These are phyloP conservation scores for Prosopis cineraria DNA, from an alignment of 306 rosid species.

Conservation along the genomic window DNA sequence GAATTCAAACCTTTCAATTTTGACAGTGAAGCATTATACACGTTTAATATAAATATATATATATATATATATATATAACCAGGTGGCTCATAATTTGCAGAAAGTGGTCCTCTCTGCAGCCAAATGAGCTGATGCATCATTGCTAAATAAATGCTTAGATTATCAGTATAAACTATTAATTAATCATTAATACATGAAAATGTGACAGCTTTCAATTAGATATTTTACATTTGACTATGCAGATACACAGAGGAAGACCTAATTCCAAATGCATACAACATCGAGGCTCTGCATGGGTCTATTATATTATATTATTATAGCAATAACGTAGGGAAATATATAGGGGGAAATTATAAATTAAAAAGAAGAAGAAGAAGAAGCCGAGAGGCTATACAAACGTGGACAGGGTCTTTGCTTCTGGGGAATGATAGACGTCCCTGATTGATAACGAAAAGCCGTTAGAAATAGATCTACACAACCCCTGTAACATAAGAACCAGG, in stretches of 20 bases:
- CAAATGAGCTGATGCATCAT: constrained; percentile 9
- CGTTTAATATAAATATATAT: rapidly evolving
- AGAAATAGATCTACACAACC: constrained; percentile 15
- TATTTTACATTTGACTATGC: background rate
- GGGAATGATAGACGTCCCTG: background rate
- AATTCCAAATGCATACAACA: background rate
- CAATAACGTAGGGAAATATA: background rate
- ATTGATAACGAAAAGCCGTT: constrained; percentile 30
- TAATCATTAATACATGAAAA: background rate
- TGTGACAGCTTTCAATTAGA: background rate
- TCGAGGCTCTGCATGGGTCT: background rate
- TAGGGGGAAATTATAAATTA: no score
- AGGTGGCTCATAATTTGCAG: constrained; percentile 60
- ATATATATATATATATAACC: background rate
- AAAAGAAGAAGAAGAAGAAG: no score
- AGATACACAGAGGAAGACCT: background rate
- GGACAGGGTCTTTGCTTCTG: constrained; percentile 19
- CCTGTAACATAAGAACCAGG: background rate
- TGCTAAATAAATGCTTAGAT: no score
- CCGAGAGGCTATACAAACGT: background rate
- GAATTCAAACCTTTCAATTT: background rate
- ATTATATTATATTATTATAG: background rate
- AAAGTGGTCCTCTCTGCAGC: constrained; percentile 58
- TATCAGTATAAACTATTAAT: background rate
- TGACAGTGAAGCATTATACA: background rate